Base-by-base conservation (phyloP, 169 alveolate species). In the Plasmodium cynomolgi region DNA sequence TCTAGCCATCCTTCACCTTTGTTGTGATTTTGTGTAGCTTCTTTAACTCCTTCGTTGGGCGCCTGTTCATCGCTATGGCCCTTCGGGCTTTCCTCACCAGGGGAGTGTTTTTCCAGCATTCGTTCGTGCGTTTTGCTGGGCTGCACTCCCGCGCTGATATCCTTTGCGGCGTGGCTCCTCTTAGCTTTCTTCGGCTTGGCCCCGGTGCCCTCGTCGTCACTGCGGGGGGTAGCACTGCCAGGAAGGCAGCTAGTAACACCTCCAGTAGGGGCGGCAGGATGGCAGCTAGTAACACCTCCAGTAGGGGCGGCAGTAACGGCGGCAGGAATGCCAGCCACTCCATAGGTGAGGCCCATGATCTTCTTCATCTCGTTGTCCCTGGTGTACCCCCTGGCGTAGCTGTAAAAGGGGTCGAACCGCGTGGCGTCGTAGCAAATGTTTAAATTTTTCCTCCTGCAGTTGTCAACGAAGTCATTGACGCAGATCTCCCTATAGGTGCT, bases 281-380 rank as follows among this genome's bases (percentile, higher is more conserved):
- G n/a, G n/a, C n/a, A n/a, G n/a, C n/a, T n/a, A n/a, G n/a, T 15
- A 50, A 15, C 62, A 0, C 23, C 23, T 3, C 3, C 62, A 13
- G 62, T 41, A 41, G 8, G 17, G 2, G 0, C 15, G 1, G 13
- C 54, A 41, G 74, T 15, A 17, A 58, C 11, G 33, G 0, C 58
- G 58, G 17, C 11, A 0, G 15, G 8, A 9, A 6, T 15, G 75
- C 5, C 1, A 4, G 37, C 13, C 23, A 23, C 79, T 33, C 91
- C 85, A 50, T 91, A 91, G 54, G 84, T 83, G 31, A 83, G 26
- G 6, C 37, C 31, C 95, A 91, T 91, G 31, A 91, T 47, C 39
- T 91, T 31, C 80, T 91, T 91, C 85, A 91, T 20, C 29, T 81
- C 56, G 29, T 91, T 91, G 56, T 91, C 71, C 79, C 77, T 81